phyloP scores from a whole-genome alignment of 2,329 filamentous ascomycete genomes.

The Mycosphaerella sp. region DNA sequence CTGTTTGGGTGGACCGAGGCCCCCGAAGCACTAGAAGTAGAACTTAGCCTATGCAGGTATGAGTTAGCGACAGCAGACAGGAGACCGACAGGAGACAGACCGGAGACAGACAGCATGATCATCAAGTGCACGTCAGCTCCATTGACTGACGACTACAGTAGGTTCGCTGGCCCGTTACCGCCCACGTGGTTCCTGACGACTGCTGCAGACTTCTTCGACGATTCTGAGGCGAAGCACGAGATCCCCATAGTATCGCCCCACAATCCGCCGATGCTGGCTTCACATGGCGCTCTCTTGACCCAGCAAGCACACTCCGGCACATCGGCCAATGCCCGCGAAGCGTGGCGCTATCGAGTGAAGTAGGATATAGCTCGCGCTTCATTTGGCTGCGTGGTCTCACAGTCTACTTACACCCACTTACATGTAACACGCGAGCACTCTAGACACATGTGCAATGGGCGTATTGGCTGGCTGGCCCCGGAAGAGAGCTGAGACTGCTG shows the following conservation, averaged over 20 bases:
- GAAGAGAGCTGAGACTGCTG: background rate
- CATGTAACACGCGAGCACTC: background rate
- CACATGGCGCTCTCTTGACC: constrained; percentile 1
- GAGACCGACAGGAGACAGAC: no score
- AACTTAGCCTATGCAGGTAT: no score
- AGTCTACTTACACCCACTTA: background rate
- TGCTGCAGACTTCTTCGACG: no score
- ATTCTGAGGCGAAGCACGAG: background rate
- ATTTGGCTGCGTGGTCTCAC: background rate
- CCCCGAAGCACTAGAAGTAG: no score
- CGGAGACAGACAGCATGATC: no score
- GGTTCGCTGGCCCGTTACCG: no score
- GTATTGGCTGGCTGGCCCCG: background rate
- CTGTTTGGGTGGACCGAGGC: no score
- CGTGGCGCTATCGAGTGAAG: background rate
- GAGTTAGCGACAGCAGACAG: no score
- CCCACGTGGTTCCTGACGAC: no score
- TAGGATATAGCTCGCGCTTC: background rate
- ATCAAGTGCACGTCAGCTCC: no score
- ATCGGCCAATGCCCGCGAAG: background rate
- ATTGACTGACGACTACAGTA: no score
- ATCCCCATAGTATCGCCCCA: background rate
- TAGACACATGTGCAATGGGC: background rate
- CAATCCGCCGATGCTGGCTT: constrained; percentile 6
- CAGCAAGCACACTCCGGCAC: background rate